Base-by-base conservation (phyloP, 1,139 yeast species). In the Blastobotrys raffinosifermentans region DNA sequence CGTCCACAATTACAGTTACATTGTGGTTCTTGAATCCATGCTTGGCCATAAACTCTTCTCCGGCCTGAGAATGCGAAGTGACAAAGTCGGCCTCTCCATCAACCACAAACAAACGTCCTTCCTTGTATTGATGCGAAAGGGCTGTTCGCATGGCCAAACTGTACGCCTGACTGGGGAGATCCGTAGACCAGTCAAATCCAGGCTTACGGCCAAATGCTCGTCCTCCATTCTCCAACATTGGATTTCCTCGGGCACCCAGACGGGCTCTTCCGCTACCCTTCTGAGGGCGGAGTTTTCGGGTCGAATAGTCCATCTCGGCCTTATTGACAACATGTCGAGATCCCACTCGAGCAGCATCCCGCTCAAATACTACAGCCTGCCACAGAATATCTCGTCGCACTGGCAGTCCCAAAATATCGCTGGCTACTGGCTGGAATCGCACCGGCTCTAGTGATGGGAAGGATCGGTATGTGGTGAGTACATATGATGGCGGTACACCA, bases 181-280 rank as follows among this genome's bases (percentile, higher is more conserved):
- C 77, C 3, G 96, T 83, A 26, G 89, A 73, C 74, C 83, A 80
- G 57, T 85, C 93, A 32, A 94, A 94, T 11, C 96, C 96, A 41
- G 73, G 74, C 23, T 60, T 60, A 57, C 93, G 80, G 17, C 93
- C 96, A 55, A 83, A 78, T 0, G 97, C 97, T 49, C 83, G 73
- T 34, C 91, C 89, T 56, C 95, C 96, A 55, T 84, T 87, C 55
- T 78, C 80, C 64, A 95, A 77, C 39, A 80, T 83, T 31, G 98
- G 98, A 16, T 96, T 85, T 53, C 91, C 91, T 43, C 86, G 87
- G 64, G 87, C 96, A 67, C 98, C 99, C 43, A 78, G 81, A 70
- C 99, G 81, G 40, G 99, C 99, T 46, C 75, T 72, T 63, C 99
- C 99, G 13, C 87, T 67, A 47, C 98, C 97, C 65, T 91, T 91